Conservation (phyloP, 305 asterid genomes). For the Fraxinus ornus region DNA sequence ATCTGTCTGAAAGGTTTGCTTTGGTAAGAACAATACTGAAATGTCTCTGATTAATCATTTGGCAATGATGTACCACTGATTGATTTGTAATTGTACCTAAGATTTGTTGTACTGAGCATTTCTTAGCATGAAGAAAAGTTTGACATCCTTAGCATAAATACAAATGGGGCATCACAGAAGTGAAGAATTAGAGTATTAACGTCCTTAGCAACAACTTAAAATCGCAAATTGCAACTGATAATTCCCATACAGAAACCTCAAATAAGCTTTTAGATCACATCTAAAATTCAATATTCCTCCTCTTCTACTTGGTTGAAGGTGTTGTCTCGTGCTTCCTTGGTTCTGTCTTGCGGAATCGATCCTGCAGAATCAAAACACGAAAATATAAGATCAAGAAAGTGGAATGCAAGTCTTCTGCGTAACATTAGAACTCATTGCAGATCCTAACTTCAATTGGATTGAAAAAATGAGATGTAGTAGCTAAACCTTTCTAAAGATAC, state of each 20-base stretch:
- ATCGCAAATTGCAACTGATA: no score
- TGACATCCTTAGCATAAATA: no score
- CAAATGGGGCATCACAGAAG: no score
- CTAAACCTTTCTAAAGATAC: neutral
- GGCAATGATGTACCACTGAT: no score
- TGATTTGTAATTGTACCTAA: no score
- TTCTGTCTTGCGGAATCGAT: conserved; percentile 41
- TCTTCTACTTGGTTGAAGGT: conserved; percentile 37
- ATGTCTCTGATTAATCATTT: no score
- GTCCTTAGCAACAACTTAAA: neutral
- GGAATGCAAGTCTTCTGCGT: no score
- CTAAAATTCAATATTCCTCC: neutral
- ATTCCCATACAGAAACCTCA: neutral
- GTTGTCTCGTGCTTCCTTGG: conserved; percentile 39
- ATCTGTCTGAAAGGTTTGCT: no score
- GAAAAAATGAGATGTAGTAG: neutral
- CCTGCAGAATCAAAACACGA: conserved; percentile 30
- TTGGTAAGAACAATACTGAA: no score
- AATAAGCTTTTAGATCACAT: conserved; percentile 6
- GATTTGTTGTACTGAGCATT: no score
- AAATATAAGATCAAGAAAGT: neutral
- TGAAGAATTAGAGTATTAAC: neutral
- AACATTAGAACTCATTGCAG: neutral
- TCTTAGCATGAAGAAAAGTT: no score
- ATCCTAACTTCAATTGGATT: neutral